These are phyloP conservation scores for Torrubiellomyces zombiae DNA, from an alignment of 2,329 filamentous ascomycete genomes.

Conservation along the genomic window DNA sequence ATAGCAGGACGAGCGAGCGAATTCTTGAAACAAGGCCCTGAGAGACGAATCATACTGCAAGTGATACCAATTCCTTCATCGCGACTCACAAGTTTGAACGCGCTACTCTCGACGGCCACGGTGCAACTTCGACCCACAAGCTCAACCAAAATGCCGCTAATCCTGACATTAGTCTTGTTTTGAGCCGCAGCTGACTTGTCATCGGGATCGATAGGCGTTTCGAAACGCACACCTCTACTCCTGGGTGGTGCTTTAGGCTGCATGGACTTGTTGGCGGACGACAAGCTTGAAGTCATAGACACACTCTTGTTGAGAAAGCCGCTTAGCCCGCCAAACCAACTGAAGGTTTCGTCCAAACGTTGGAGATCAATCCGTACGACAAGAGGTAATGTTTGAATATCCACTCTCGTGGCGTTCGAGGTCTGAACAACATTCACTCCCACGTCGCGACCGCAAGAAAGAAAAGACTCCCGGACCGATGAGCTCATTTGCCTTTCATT, in stretches of 20 bases:
- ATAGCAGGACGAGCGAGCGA: constrained; percentile 41
- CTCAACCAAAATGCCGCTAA: constrained; percentile 61
- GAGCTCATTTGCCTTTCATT: constrained; percentile 37
- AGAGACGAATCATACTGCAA: constrained; percentile 59
- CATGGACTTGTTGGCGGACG: constrained; percentile 23
- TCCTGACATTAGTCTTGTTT: constrained; percentile 57
- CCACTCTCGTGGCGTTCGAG: constrained; percentile 30
- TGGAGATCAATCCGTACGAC: constrained; percentile 62
- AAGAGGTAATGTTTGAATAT: constrained; percentile 61
- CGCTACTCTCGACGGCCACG: constrained; percentile 57
- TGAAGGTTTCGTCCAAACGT: constrained; percentile 69
- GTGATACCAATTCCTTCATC: constrained; percentile 54
- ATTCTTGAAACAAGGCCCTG: constrained; percentile 48
- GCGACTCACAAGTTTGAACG: constrained; percentile 65
- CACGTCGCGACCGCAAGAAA: constrained; percentile 39
- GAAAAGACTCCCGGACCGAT: constrained; percentile 41
- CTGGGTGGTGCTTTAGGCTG: constrained; percentile 24
- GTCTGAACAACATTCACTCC: constrained; percentile 34
- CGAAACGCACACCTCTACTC: constrained; percentile 40
- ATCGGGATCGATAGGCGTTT: constrained; percentile 31
- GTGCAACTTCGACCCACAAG: constrained; percentile 66
- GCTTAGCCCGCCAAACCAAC: constrained; percentile 80
- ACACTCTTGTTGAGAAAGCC: constrained; percentile 77
- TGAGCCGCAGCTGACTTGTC: constrained; percentile 29
- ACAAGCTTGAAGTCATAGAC: constrained; percentile 63